Conservation (phyloP, 257 asterid species). For the Nicotiana tomentosiformis region DNA sequence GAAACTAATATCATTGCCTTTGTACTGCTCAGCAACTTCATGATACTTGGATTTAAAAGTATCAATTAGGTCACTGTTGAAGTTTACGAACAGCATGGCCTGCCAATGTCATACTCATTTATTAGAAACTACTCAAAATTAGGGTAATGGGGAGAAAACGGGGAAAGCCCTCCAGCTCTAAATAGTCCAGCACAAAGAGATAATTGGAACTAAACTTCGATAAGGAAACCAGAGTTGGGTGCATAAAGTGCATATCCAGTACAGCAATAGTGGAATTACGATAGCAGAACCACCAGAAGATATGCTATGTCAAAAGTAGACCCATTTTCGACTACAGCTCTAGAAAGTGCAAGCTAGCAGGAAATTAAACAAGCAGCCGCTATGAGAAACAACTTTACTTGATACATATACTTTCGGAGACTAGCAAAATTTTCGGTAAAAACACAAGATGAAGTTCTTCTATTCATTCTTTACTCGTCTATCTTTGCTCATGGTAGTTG, state of each 20-base stretch:
- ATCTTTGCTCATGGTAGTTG: background rate
- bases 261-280: background rate
- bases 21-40: conserved; percentile 64
- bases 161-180: background rate
- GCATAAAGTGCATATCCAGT: background rate
- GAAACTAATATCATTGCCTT: conserved; percentile 59
- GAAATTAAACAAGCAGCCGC: background rate
- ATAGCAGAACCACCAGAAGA: background rate
- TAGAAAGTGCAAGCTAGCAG: background rate
- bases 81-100: conserved; percentile 81
- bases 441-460: background rate
- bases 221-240: background rate
- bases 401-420: background rate
- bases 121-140: background rate
- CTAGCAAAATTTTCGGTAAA: background rate
- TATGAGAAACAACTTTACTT: background rate
- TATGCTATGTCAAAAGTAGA: background rate
- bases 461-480: background rate
- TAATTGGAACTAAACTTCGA: background rate
- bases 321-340: background rate
- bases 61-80: conserved; percentile 48
- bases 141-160: background rate
- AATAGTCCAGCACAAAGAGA: background rate
- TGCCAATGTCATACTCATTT: conserved; percentile 25
- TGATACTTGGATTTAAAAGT: conserved; percentile 64